Percentiles rank a stretch among this genome's conserved stretches.
Conservation (phyloP, 202 grass and related monocot genomes). For the Carex arenaria region DNA sequence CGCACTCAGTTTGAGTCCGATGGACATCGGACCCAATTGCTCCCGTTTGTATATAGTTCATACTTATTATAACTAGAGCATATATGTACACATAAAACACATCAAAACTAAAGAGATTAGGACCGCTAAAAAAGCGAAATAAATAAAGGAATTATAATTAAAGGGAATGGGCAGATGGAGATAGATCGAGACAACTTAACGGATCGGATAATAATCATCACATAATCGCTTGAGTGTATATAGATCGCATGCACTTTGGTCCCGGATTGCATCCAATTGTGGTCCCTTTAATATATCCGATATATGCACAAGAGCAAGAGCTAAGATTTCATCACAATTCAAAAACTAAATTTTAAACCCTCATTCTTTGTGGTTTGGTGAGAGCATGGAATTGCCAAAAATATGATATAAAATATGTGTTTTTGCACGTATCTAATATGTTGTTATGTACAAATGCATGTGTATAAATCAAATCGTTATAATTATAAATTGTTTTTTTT, state of each 20-base stretch:
- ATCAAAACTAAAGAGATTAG: conserved; percentile 11
- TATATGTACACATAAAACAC: conserved; percentile 16
- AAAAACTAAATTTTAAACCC: neutral
- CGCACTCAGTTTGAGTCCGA: too few relatives aligned
- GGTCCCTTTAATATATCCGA: conserved; percentile 19
- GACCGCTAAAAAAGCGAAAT: neutral
- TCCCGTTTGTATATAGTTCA: too few relatives aligned
- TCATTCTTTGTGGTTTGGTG: neutral
- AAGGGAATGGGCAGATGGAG: neutral
- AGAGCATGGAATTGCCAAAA: too few relatives aligned
- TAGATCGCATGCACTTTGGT: conserved; percentile 13
- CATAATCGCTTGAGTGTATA: conserved; percentile 26
- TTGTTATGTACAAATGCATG: too few relatives aligned
- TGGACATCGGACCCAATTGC: too few relatives aligned
- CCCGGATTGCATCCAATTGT: conserved; percentile 15
- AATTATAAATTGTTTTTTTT: too few relatives aligned
- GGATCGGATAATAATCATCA: conserved; percentile 19
- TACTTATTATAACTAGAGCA: too few relatives aligned
- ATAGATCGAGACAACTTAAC: conserved; percentile 26
- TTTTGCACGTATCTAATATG: too few relatives aligned
- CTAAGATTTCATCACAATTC: neutral
- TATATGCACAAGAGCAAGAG: neutral
- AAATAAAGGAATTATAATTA: neutral
- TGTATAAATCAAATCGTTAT: too few relatives aligned
- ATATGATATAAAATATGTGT: too few relatives aligned